Evolutionary conservation across 2,329 filamentous ascomycete genomes (phyloP), one percentile per base, ranked within the genome.

Genomic region (Ophiosphaerella herpotricha): DNA sequence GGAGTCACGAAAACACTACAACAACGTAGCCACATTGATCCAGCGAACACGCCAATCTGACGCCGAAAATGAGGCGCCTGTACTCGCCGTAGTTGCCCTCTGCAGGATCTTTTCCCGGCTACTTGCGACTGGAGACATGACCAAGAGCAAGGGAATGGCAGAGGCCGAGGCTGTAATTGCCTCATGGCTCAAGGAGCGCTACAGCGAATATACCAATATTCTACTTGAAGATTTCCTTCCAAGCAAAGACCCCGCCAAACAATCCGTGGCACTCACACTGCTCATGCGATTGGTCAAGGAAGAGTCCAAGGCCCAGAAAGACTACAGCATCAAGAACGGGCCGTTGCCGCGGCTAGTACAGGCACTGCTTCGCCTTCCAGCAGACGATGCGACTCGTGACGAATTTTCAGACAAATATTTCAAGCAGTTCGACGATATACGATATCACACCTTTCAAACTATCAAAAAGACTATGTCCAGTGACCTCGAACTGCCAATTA

Each of bases 1-100:
- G 54, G 87, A 94, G 72, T 96, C 91, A 42, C 89, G 86, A 67
- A 90, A 91, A 73, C 84, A 96, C 75, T 96, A 95, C 80, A 96
- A 96, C 78, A 91, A 96, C 68, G 93, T 97, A 65, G 82, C 85
- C 7, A 83, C 82, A 9, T 76, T 97, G 33, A 78, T 96, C 39
- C 80, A 81, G 36, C 81, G 85, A 63, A 55, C 67, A 1, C 64
- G 61, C 45, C 74, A 85, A 33, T 70, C 82, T 32, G 73, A 80
- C 2, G 70, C 77, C 16, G 77, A 82, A 14, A 72, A 78, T 2
- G 82, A 87, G 37, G 78, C 83, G 4, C 80, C 83, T 9, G 77
- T 90, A 39, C 76, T 89, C 31, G 89, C 91, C 0, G 84, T 87
- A 0, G 86, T 97, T 16, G 87, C 92, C 2, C 80, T 97, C 40